Evolutionary conservation across 331 rosid genomes (phyloP), one percentile per base, ranked within the genome.

Genomic region (Ulmus americana): DNA sequence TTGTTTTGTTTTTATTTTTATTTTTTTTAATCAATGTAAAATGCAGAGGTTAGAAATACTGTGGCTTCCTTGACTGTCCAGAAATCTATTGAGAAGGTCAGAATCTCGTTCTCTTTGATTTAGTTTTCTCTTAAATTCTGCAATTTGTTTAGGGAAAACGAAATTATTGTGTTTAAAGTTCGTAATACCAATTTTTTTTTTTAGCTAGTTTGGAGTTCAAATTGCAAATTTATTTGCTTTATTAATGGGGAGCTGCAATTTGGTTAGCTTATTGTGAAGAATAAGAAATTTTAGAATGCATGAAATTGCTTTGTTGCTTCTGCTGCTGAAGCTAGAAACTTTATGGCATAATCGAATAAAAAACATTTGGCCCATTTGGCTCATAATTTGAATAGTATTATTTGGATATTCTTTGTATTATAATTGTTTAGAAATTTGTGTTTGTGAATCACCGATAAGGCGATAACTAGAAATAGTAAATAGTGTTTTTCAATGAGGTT

Each of bases 11-110:
- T 5, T n/a, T n/a, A n/a, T n/a, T n/a, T n/a, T n/a, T n/a, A n/a
- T n/a, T 10, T 16, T 43, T 42, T 10, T 15, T 63, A 5, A 58
- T 15, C 55, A 28, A 13, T 38, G 14, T 16, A 47, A 56, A 10
- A 13, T 80, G 88, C 90, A 88, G 91, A 83, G 83, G 89, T 91
- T 65, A 83, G 82, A 79, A 80, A 81, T 44, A 15, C 65, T 8
- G 81, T 81, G 63, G 40, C 91, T 62, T 43, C 82, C 61, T 79
- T 88, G 80, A 69, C 65, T 70, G 87, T 86, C 48, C 89, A 82
- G 65, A 91, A 86, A 75, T 55, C 85, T 50, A 84, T 84, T 65
- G 57, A 71, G 9, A 91, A 84, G 95, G 96, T 86, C 40, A 78
- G 63, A 68, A 67, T 48, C 44, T 69, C 63, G 10, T 55, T 56